Base-by-base conservation (phyloP, 805 yeast species). In the Groenewaldozyma tartarivorans region DNA sequence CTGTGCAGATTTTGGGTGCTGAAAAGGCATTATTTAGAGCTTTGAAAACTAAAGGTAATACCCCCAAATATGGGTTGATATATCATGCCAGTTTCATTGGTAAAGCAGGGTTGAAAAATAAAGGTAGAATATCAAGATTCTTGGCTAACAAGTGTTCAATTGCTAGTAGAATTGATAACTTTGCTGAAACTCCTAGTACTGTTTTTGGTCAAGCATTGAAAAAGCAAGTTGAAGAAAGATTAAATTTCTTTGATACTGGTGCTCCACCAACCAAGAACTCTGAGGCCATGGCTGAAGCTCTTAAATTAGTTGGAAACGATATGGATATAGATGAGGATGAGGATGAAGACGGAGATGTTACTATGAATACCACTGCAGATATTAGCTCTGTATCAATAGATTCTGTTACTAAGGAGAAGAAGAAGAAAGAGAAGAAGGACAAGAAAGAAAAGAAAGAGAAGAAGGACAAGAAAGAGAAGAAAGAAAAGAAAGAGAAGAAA, bases 111-210 rank as follows among this genome's bases (percentile, higher is more conserved):
- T 80, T 94, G 51, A 92, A 92, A 73, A 92, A 92, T 74, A 92
- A 92, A 79, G 98, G 98, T 67, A 82, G 97, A 75, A 92, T 92
- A 54, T 90, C 98, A 38, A 82, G 98, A 71, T 92, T 88, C 69
- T 73, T 92, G 67, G 98, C 98, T 52, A 92, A 92, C 81, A 92
- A 92, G 70, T 90, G 97, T 77, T 82, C 98, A 33, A 90, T 92
- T 69, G 98, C 98, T 46, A 86, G 96, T 39, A 86, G 98, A 76
- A 90, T 92, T 58, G 98, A 92, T 69, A 86, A 86, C 71, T 92
- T 86, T 67, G 81, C 96, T 43, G 98, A 92, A 62, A 84, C 81
- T 62, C 96, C 98, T 57, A 72, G 86, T 35, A 82, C 81, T 48
- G 84, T 77, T 40, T 92, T 92, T 55, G 98, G 98, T 63, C 72